Conservation (phyloP, 1,284 basidiomycete species). For the Schizophyllum amplum region DNA sequence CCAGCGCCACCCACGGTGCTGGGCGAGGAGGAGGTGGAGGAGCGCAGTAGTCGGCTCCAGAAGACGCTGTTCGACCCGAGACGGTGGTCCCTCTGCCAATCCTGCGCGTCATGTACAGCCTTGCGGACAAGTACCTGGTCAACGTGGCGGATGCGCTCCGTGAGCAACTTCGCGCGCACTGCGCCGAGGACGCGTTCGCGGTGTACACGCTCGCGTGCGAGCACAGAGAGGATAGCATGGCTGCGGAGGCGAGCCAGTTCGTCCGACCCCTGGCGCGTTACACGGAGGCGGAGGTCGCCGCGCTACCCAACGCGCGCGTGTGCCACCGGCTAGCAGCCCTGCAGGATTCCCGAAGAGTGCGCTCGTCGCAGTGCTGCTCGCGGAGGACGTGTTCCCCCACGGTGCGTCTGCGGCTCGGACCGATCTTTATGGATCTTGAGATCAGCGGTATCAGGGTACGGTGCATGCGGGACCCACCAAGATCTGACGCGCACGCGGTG, state of each 20-base stretch:
- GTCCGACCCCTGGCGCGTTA: conserved; percentile 50
- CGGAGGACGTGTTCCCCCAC: conserved; percentile 59
- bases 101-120: conserved; percentile 39
- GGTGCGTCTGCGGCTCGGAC: conserved; percentile 26
- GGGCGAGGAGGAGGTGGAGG: conserved; percentile 12
- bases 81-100: conserved; percentile 55
- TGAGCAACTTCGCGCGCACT: conserved; percentile 48
- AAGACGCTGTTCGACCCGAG: conserved; percentile 26
- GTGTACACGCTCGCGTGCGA: conserved; percentile 48
- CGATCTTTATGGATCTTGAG: conserved; percentile 18
- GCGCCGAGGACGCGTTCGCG: conserved; percentile 37
- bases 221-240: conserved; percentile 34
- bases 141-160: conserved; percentile 32
- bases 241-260: conserved; percentile 46
- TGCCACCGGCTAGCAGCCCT: conserved; percentile 52
- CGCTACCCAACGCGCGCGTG: conserved; percentile 45
- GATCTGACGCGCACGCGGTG: conserved; percentile 35
- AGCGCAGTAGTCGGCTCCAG: conserved; percentile 18
- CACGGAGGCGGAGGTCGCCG: conserved; percentile 37
- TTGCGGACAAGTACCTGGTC: conserved; percentile 59
- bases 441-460: conserved; percentile 40
- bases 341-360: conserved; percentile 42
- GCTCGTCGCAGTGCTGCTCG: conserved; percentile 39
- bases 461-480: conserved; percentile 42
- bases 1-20: conserved; percentile 32